Conservation (phyloP, 352 stramenopile species). For the Globisporangium megalacanthum region DNA sequence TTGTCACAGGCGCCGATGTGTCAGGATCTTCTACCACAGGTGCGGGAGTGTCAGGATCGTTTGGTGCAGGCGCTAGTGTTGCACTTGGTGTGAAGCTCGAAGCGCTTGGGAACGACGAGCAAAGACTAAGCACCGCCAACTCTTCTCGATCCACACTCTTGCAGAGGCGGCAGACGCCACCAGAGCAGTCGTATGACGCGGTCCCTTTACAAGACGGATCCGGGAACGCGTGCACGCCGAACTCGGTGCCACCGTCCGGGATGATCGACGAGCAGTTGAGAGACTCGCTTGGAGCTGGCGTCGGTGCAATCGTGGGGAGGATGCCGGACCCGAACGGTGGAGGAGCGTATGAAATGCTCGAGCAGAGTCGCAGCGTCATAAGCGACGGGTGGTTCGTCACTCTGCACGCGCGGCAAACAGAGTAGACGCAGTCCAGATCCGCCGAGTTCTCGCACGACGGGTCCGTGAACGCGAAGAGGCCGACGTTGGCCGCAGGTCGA, state of each 20-base stretch:
- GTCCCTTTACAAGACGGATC: not conserved
- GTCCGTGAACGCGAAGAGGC: conserved; percentile 6
- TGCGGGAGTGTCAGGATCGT: not conserved
- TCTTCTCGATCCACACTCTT: not conserved
- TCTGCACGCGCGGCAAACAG: not conserved
- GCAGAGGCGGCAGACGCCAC: conserved; percentile 2
- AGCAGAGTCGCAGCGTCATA: not conserved
- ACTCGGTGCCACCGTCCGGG: conserved; percentile 1
- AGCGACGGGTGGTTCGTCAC: conserved; percentile 1
- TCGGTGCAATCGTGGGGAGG: not conserved
- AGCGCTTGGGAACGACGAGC: not conserved
- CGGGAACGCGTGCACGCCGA: not conserved
- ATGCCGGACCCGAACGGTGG: not conserved
- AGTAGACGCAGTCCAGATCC: conserved; percentile 3
- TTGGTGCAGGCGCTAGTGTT: not conserved
- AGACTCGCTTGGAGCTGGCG: not conserved
- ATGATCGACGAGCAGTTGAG: conserved; percentile 4
- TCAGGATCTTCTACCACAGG: not conserved
- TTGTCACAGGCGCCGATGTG: not conserved
- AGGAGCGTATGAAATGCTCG: conserved; percentile 1
- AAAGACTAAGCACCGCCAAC: not conserved
- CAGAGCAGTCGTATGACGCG: not conserved
- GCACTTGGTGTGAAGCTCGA: not conserved
- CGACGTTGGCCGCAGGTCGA: not conserved
- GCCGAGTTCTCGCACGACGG: not conserved